Evolutionary conservation across 106 monocot species (phyloP).

Genomic region (Acorus calamus): DNA sequence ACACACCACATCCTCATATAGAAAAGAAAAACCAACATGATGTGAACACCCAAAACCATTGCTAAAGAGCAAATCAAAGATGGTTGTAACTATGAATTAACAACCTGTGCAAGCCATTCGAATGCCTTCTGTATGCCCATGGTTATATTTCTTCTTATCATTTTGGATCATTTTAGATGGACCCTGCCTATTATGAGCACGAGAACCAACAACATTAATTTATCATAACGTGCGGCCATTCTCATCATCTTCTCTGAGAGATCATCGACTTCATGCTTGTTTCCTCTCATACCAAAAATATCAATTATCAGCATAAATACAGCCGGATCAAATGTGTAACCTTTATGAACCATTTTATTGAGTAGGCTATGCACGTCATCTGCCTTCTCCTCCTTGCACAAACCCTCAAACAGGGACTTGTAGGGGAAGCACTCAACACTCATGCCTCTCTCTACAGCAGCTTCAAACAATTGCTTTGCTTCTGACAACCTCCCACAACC

Average conservation of each 20-base stretch:
- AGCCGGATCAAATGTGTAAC: constrained; percentile 65
- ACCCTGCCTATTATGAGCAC: not conserved
- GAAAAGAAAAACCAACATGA: too few relatives aligned
- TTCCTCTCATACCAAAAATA: constrained; percentile 46
- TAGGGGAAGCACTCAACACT: constrained; percentile 48
- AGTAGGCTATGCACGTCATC: constrained; percentile 49
- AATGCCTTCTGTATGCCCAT: not conserved
- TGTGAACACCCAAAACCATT: too few relatives aligned
- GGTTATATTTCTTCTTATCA: constrained; percentile 2
- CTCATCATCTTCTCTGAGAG: constrained; percentile 77
- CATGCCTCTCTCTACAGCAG: constrained; percentile 40
- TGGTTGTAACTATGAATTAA: too few relatives aligned
- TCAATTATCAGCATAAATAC: constrained; percentile 79
- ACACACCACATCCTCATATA: too few relatives aligned
- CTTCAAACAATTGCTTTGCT: constrained; percentile 45
- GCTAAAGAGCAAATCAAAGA: too few relatives aligned
- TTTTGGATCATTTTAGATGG: not conserved
- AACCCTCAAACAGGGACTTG: constrained; percentile 44
- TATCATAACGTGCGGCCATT: constrained; percentile 41
- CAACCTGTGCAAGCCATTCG: constrained; percentile 39
- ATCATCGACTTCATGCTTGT: constrained; percentile 58
- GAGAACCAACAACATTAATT: constrained; percentile 5
- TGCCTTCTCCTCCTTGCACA: constrained; percentile 59
- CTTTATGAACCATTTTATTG: constrained; percentile 36
- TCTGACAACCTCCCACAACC: constrained; percentile 40